Conservation (phyloP, 2,329 filamentous ascomycete genomes). For the Neonectria magnoliae region DNA sequence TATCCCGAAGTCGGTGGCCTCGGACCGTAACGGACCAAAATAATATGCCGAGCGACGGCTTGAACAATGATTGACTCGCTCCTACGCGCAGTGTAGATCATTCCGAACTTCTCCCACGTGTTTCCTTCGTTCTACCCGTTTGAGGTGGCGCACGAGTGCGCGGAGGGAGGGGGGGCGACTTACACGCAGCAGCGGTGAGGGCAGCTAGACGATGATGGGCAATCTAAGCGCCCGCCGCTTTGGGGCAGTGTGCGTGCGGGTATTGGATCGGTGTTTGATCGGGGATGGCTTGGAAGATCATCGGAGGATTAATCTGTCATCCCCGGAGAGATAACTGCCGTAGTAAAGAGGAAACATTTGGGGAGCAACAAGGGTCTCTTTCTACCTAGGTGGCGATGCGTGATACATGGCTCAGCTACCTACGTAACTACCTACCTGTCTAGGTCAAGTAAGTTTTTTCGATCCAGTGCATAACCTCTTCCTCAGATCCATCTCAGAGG, state of each 20-base stretch:
- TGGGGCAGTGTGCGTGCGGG: too few species aligned
- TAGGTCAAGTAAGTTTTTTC: neutral
- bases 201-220: too few species aligned
- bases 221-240: neutral
- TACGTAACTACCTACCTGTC: neutral
- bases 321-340: too few species aligned
- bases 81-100: neutral
- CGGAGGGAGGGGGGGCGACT: neutral
- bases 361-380: neutral
- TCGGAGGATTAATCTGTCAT: neutral
- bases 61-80: neutral
- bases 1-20: conserved; percentile 2
- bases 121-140: neutral
- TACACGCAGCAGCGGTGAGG: neutral
- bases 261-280: neutral
- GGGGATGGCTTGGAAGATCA: neutral
- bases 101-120: neutral
- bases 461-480: neutral
- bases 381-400: too few species aligned
- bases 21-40: neutral
- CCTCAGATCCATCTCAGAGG: neutral
- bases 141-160: neutral
- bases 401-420: too few species aligned
- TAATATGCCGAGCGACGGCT: neutral
- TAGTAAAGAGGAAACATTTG: neutral